Base-by-base conservation (phyloP, 306 rosid genomes). In the Citrullus mucosospermus region DNA sequence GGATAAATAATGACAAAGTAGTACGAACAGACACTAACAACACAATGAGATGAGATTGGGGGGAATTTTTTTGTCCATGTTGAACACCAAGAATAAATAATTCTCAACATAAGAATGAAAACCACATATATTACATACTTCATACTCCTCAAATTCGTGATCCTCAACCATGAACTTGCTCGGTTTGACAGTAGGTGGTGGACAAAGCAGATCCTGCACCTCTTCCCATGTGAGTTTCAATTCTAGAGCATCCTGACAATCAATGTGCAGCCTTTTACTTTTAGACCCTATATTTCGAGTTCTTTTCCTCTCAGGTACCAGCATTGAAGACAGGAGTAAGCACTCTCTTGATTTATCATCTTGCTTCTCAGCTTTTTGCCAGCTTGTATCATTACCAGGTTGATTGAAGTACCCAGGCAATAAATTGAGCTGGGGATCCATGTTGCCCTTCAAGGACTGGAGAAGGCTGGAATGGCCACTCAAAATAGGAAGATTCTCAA, bases 401-500 rank as follows among this genome's bases (percentile, higher is more conserved):
- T 92, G 80, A 86, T 82, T 89, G 90, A 96, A 89, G 51, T 88
- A 90, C 79, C 88, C 88, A 72, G 97, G 87, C 80, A 91, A 82
- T 34, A 80, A 87, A 86, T 90, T 87, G 82, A 90, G 83, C 78
- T 90, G 93, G 66, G 91, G 79, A 82, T 90, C 97, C 77, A 90
- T 78, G 85, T 90, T 89, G 82, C 93, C 99, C 88, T 87, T 95
- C 68, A 86, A 85, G 34, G 97, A 92, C 90, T 92, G 97, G 85
- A 95, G 96, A 89, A 92, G 93, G 87, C 97, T 91, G 86, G 93
- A 88, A 86, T 87, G 90, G 87, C 96, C 97, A 88, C 98, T 90
- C 82, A 94, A 88, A 81, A 95, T 82, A 82, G 97, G 91, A 83
- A 92, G 90, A 87, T 92, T 92, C 92, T 89, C 97, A 86, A 88